These are phyloP conservation scores for Coniferiporia sulphurascens DNA, from an alignment of 1,284 basidiomycete species.

Conservation along the genomic window DNA sequence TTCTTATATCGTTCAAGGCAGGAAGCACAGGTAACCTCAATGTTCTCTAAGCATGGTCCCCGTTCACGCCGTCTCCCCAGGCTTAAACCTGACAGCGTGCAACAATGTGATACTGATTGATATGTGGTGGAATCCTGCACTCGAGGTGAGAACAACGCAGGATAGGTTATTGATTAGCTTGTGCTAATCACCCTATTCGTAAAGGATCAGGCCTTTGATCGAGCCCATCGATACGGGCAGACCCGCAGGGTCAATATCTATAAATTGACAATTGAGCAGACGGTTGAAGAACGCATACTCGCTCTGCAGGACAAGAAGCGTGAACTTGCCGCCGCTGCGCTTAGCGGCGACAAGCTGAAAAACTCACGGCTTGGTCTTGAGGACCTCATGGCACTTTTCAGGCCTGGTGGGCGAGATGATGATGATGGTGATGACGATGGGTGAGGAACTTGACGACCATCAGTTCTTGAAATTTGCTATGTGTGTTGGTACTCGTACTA, in stretches of 20 bases:
- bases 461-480: too few species aligned
- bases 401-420: constrained; percentile 47
- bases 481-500: too few species aligned
- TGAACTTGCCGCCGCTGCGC: constrained; percentile 75
- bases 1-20: constrained; percentile 95
- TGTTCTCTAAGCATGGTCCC: constrained; percentile 10
- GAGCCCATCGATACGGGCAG: constrained; percentile 88
- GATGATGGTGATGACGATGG: constrained; percentile 36
- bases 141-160: constrained; percentile 47
- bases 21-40: constrained; percentile 71
- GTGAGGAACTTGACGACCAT: too few species aligned
- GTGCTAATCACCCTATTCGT: not conserved
- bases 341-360: constrained; percentile 86
- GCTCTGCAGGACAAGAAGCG: constrained; percentile 85
- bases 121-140: constrained; percentile 93
- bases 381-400: constrained; percentile 79
- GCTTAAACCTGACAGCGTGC: constrained; percentile 91
- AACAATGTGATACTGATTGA: constrained; percentile 92
- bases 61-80: constrained; percentile 31
- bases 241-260: constrained; percentile 84
- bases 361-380: constrained; percentile 80
- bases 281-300: constrained; percentile 88
- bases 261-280: constrained; percentile 86
- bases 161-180: constrained; percentile 4
- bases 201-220: constrained; percentile 90